A percentile compares a stretch with the other conserved stretches of the same genome.
Evolutionary conservation across 129 eudicot species (phyloP).

Genomic region (Lonicera japonica): DNA sequence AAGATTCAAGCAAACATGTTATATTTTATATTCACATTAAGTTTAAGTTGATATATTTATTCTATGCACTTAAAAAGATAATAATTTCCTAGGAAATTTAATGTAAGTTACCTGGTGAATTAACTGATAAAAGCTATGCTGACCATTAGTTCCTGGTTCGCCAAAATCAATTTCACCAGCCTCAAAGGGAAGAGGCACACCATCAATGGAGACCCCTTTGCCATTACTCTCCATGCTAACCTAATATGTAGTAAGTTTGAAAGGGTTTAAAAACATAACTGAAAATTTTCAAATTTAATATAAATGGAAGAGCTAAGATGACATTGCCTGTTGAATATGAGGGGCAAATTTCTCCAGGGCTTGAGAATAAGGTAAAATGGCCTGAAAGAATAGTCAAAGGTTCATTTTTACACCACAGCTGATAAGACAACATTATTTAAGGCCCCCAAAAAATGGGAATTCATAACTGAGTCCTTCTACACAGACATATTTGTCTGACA

Average conservation of each 20-base stretch:
- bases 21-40: too few species aligned
- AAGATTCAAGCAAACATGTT: too few species aligned
- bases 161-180: slow-evolving; percentile 99
- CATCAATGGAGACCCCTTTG: slow-evolving; percentile 96
- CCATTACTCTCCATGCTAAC: slow-evolving; percentile 99
- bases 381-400: slow-evolving; percentile 35
- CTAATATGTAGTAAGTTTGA: slow-evolving; percentile 22
- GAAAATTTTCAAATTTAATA: not conserved
- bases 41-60: too few species aligned
- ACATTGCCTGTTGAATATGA: slow-evolving; percentile 91
- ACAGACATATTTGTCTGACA: too few species aligned
- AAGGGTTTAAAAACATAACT: not conserved
- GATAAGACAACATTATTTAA: not conserved
- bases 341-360: slow-evolving; percentile 96
- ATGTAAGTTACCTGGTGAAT: slow-evolving; percentile 75
- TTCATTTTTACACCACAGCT: not conserved
- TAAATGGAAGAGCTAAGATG: not conserved
- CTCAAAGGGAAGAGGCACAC: slow-evolving; percentile 84
- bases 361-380: slow-evolving; percentile 92
- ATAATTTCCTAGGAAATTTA: not conserved
- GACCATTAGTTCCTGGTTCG: slow-evolving; percentile 99
- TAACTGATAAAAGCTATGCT: slow-evolving; percentile 96
- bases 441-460: not conserved
- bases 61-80: not conserved
- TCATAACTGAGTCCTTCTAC: too few species aligned